phyloP scores from a whole-genome alignment of 495 filamentous ascomycete genomes.

The Cairneyella variabilis region DNA sequence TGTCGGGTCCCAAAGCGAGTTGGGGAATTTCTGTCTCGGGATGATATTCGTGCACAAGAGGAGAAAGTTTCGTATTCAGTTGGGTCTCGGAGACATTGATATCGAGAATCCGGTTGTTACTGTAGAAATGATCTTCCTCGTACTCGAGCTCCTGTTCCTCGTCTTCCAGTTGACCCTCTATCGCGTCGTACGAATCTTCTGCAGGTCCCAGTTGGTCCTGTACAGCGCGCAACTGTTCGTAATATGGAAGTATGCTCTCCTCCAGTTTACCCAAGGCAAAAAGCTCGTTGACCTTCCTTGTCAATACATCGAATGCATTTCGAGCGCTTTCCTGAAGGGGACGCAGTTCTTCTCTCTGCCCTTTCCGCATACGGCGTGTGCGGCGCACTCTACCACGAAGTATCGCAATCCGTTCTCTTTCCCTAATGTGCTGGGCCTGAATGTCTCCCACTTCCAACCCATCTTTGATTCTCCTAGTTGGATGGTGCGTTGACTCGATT shows the following conservation, averaged over 20 bases:
- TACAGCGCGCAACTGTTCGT: constrained; percentile 7
- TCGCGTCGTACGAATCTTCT: constrained; percentile 16
- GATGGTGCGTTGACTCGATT: constrained; percentile 1
- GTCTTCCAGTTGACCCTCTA: constrained; percentile 14
- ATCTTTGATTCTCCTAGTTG: no score
- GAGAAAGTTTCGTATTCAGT: constrained; percentile 10
- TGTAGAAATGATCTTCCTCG: constrained; percentile 22
- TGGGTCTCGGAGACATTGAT: neutral
- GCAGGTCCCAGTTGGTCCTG: constrained; percentile 19
- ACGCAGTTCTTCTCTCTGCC: constrained; percentile 1
- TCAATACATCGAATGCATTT: constrained; percentile 8
- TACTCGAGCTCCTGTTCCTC: constrained; percentile 21
- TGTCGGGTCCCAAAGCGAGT: constrained; percentile 1
- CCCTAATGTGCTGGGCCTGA: constrained; percentile 6
- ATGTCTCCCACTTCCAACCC: neutral
- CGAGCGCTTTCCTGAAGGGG: constrained; percentile 4
- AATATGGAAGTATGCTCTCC: constrained; percentile 2
- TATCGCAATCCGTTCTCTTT: constrained; percentile 17
- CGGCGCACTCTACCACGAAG: constrained; percentile 13
- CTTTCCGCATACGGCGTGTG: constrained; percentile 10
- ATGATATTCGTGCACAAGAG: constrained; percentile 7
- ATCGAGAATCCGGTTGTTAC: neutral
- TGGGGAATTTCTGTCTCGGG: constrained; percentile 2
- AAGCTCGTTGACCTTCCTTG: constrained; percentile 4
- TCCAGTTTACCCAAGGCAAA: constrained; percentile 5